Evolutionary conservation across 2,329 filamentous ascomycete species (phyloP), one percentile per base, ranked within the genome.

Genomic region (Fusarium sulawesiense): DNA sequence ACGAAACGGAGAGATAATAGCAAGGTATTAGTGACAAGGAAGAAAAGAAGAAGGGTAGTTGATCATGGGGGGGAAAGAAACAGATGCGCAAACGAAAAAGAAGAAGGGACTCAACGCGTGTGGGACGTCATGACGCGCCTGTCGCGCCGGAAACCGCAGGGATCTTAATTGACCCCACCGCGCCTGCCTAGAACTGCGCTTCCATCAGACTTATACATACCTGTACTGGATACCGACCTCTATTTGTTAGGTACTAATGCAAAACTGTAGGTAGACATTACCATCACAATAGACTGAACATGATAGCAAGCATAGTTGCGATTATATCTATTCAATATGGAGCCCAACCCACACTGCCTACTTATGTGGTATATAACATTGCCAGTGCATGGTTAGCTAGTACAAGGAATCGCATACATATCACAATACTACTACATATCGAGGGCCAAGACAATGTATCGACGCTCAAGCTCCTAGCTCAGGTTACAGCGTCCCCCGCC

Each of bases 381-480:
- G 34, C 34, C 16, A 37, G 34, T 18, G 16, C 34, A 37, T n/a
- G 34, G 16, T 37, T n/a, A 37, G 18, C 9, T 18, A 37, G 34
- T 6, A 37, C 34, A n/a, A n/a, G 34, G 16, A 37, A 37, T 18
- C 13, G 6, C 11, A 27, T 25, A n/a, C 20, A 27, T 25, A 27
- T 54, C 50, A 34, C 20, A 12, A 32, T 20, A 25, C 32, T 16
- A 21, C 14, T 25, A 30, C 12, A n/a, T 6, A 46, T 46, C 9
- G 21, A 25, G 18, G 13, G 9, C 20, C 32, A n/a, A 60, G n/a
- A 57, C 37, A 48, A 82, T 84, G 82, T 84, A 77, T 82, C 82
- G 79, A 81, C 75, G 71, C 70, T 77, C 76, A 79, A 78, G 77
- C 77, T 73, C 81, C 80, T 79, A 71, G 73, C 75, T 70, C 69